Percentiles rank a stretch among this genome's conserved stretches.
These are phyloP conservation scores for Penicillium chermesinum DNA, from an alignment of 495 filamentous ascomycete species.

Conservation along the genomic window DNA sequence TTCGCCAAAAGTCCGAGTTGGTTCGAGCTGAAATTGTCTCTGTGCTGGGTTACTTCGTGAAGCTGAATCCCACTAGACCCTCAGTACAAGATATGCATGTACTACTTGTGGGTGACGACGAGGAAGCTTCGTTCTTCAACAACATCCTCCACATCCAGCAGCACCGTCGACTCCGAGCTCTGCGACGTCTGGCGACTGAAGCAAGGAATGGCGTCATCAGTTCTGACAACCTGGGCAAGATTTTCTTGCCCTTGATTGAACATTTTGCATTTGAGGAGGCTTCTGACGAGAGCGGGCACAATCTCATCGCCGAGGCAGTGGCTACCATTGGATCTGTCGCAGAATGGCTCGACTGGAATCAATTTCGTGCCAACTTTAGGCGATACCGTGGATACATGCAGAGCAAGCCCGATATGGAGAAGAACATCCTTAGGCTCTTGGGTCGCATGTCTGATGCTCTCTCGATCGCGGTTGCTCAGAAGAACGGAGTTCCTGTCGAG, in stretches of 20 bases:
- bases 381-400: slow-evolving; percentile 75
- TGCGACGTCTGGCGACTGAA: slow-evolving; percentile 66
- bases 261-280: slow-evolving; percentile 83
- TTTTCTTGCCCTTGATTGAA: slow-evolving; percentile 88
- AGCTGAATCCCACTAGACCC: slow-evolving; percentile 60
- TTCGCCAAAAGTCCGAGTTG: slow-evolving; percentile 71
- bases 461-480: slow-evolving; percentile 44
- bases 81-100: slow-evolving; percentile 68
- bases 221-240: slow-evolving; percentile 72
- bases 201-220: slow-evolving; percentile 57
- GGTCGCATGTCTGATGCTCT: slow-evolving; percentile 76
- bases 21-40: slow-evolving; percentile 75
- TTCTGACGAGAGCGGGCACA: slow-evolving; percentile 73
- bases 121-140: slow-evolving; percentile 89
- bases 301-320: slow-evolving; percentile 76
- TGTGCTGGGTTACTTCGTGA: slow-evolving; percentile 72
- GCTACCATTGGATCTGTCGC: slow-evolving; percentile 67
- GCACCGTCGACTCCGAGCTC: slow-evolving; percentile 76
- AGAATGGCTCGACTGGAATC: slow-evolving; percentile 80
- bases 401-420: slow-evolving; percentile 77
- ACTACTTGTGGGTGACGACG: slow-evolving; percentile 69
- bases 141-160: slow-evolving; percentile 90
- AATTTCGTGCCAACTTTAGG: slow-evolving; percentile 75
- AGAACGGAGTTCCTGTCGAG: slow-evolving; percentile 9
- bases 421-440: slow-evolving; percentile 76